Conservation (phyloP, 371 early-diverging fungal species). For the Chytridium lagenaria region DNA sequence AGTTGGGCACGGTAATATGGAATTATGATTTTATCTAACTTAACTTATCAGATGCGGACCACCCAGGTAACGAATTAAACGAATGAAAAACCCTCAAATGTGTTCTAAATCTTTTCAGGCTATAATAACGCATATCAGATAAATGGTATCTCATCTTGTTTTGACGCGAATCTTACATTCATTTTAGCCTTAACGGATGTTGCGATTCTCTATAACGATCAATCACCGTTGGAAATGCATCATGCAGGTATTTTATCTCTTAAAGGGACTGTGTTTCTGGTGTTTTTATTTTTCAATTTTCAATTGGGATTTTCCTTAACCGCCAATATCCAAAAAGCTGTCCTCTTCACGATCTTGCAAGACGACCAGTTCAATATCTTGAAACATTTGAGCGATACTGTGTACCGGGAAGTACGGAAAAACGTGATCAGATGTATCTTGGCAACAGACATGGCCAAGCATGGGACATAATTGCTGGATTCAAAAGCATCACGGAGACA, state of each 20-base stretch:
- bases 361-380: constrained; percentile 48
- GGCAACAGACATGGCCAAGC: constrained; percentile 58
- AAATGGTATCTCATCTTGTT: constrained; percentile 33
- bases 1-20: constrained; percentile 46
- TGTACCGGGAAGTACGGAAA: constrained; percentile 44
- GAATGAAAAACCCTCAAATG: constrained; percentile 6
- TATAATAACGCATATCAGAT: constrained; percentile 58
- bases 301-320: too few species aligned
- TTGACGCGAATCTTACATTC: neutral
- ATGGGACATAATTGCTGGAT: constrained; percentile 52
- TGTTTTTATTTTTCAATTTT: too few species aligned
- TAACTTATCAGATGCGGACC: constrained; percentile 30
- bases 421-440: constrained; percentile 52
- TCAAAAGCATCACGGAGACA: constrained; percentile 45
- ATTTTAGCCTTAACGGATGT: constrained; percentile 46
- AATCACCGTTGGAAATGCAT: constrained; percentile 58
- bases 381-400: constrained; percentile 37
- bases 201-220: constrained; percentile 59
- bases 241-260: constrained; percentile 38
- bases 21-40: neutral
- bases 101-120: constrained; percentile 30
- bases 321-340: constrained; percentile 25
- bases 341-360: constrained; percentile 50
- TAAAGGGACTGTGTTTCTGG: neutral
- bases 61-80: constrained; percentile 36